phyloP scores from a whole-genome alignment of 495 filamentous ascomycete genomes.

The Penicillium ucsense region DNA sequence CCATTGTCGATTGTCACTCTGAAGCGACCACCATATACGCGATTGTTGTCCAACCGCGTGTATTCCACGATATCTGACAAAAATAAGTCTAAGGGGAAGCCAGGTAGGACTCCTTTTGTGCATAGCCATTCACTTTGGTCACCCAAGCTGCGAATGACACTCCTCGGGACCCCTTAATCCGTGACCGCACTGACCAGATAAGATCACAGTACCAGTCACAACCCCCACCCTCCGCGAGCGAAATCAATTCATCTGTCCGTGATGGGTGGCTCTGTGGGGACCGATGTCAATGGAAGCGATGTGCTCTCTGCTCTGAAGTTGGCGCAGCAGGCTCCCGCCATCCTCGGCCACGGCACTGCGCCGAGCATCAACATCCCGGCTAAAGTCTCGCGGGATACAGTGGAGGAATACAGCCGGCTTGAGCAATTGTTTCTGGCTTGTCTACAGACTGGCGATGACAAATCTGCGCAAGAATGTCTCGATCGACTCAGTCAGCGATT shows the following conservation, averaged over 20 bases:
- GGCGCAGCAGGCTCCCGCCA: conserved; percentile 65
- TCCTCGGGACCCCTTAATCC: too few species aligned
- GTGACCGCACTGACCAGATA: too few species aligned
- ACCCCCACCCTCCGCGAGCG: too few species aligned
- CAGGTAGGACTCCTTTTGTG: too few species aligned
- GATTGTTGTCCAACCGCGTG: too few species aligned
- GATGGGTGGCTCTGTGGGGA: conserved; percentile 11
- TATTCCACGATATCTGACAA: too few species aligned
- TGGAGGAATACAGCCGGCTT: conserved; percentile 69
- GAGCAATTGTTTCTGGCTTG: conserved; percentile 81
- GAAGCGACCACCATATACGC: background rate
- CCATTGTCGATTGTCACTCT: background rate
- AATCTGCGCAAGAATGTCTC: conserved; percentile 63
- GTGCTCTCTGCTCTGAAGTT: conserved; percentile 50
- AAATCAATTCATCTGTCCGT: too few species aligned
- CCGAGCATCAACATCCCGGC: conserved; percentile 39
- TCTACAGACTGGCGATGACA: conserved; percentile 76
- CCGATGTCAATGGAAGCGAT: conserved; percentile 23
- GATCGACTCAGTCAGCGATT: conserved; percentile 68
- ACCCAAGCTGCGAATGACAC: too few species aligned
- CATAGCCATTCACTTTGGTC: too few species aligned
- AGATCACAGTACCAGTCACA: too few species aligned
- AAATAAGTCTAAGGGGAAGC: too few species aligned
- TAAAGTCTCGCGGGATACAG: conserved; percentile 42
- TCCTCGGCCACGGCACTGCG: conserved; percentile 46